A percentile compares a stretch with the other conserved stretches of the same genome.
phyloP scores from a whole-genome alignment of 768 basidiomycete genomes.

The Glaciozyma martinii region DNA sequence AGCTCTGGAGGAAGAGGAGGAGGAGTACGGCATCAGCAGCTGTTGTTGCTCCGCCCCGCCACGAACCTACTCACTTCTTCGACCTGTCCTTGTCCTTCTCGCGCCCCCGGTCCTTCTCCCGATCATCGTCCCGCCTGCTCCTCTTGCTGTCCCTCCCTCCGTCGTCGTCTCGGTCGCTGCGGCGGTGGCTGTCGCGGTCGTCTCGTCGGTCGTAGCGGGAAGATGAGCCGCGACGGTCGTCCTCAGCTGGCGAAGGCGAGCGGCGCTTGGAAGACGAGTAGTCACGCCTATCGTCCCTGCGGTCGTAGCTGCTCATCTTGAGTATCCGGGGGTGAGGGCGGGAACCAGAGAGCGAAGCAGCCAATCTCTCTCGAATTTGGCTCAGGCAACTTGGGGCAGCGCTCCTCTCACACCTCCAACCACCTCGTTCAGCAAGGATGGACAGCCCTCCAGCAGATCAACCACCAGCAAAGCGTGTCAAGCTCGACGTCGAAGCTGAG shows the following conservation, averaged over 20 bases:
- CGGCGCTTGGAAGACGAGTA: neutral
- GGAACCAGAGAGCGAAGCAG: too few relatives aligned
- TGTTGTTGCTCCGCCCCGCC: neutral
- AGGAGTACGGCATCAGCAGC: neutral
- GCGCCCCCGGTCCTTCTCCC: constrained; percentile 42
- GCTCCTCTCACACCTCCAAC: too few relatives aligned
- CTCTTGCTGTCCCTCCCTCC: constrained; percentile 5
- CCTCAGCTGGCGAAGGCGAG: neutral
- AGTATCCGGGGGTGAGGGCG: too few relatives aligned
- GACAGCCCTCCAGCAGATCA: too few relatives aligned
- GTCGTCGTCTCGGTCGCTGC: constrained; percentile 19
- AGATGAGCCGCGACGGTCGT: neutral
- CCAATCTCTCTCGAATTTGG: too few relatives aligned
- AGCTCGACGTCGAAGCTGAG: neutral
- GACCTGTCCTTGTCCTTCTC: constrained; percentile 43
- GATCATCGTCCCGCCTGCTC: constrained; percentile 38
- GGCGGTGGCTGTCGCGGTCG: constrained; percentile 20
- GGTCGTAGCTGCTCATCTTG: too few relatives aligned
- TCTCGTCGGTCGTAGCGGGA: neutral
- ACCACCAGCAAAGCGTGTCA: neutral
- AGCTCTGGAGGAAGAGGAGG: constrained; percentile 21
- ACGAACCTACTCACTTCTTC: constrained; percentile 43
- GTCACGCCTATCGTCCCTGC: neutral
- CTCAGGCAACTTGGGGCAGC: too few relatives aligned
- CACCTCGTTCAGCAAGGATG: too few relatives aligned